Evolutionary conservation across 805 yeast species (phyloP).

Genomic region (Metschnikowia picachoensis): DNA sequence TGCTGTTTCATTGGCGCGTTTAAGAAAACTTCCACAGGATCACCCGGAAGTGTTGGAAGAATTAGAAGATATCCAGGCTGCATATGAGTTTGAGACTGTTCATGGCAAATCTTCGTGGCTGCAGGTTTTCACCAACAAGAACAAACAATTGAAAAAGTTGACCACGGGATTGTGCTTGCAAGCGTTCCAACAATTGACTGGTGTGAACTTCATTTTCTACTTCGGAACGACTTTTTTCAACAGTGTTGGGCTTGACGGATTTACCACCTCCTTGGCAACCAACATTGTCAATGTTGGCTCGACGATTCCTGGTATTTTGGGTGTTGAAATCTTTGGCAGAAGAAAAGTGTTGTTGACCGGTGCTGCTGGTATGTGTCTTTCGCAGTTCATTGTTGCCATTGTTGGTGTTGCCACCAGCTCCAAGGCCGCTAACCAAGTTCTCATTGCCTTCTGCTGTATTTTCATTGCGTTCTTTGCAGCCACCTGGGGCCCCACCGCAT

Average conservation of each 20-base stretch:
- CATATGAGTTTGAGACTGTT: slow-evolving; percentile 63
- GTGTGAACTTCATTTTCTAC: slow-evolving; percentile 86
- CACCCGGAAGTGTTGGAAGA: slow-evolving; percentile 68
- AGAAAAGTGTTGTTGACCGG: slow-evolving; percentile 59
- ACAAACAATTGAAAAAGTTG: slow-evolving; percentile 48
- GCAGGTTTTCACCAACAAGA: slow-evolving; percentile 59
- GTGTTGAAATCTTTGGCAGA: slow-evolving; percentile 63
- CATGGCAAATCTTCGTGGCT: slow-evolving; percentile 47
- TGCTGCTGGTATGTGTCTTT: slow-evolving; percentile 57
- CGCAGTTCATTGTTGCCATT: slow-evolving; percentile 47
- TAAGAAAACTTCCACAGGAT: slow-evolving; percentile 45
- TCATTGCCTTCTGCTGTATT: slow-evolving; percentile 37
- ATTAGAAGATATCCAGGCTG: slow-evolving; percentile 70
- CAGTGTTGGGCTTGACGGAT: slow-evolving; percentile 53
- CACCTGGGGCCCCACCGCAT: slow-evolving; percentile 40
- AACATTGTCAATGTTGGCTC: slow-evolving; percentile 38
- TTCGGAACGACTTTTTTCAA: slow-evolving; percentile 82
- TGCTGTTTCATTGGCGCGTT: slow-evolving; percentile 27
- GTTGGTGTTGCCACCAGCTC: slow-evolving; percentile 39
- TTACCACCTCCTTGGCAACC: slow-evolving; percentile 35
- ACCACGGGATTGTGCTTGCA: slow-evolving; percentile 66
- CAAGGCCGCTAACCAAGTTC: slow-evolving; percentile 29
- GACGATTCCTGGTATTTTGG: slow-evolving; percentile 42
- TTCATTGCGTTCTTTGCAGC: slow-evolving; percentile 41
- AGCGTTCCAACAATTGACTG: slow-evolving; percentile 85